Base-by-base conservation (phyloP, 2,329 filamentous ascomycete species). In the Colletotrichum sp. region DNA sequence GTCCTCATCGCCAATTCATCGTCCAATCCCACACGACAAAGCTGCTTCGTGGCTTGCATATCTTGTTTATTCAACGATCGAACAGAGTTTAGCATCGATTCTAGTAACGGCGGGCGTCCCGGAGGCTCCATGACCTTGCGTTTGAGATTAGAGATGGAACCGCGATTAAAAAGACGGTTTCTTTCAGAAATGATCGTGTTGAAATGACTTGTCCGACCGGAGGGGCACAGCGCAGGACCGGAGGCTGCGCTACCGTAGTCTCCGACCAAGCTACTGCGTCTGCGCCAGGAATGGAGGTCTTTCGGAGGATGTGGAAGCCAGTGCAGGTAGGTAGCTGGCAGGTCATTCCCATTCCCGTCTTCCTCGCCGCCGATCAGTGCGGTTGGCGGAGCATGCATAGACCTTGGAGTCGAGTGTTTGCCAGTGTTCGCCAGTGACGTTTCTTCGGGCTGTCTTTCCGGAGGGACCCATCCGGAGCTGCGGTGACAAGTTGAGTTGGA, bases 301-400 rank as follows among this genome's bases (percentile, higher is more conserved):
- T 72, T 57, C 32, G 55, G 39, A 60, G 57, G 18, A 55, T 18
- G 21, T 55, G 6, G 55, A 21, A 66, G 52, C 39, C 60, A 16
- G 39, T 18, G 39, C 18, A 44, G 39, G 30, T 30, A 52, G 39
- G 15, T 26, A 36, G 52, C 12, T 30, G 36, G 67, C 57, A 26
- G 57, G 28, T 57, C 30, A 39, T 26, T 60, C 30, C 24, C 68
- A 30, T 32, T 32, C 52, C 57, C 24, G 60, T 24, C n/a, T 32
- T 24, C 39, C 10, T 72, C 12, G 26, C 55, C 21, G 44, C 28
- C 34, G 70, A 68, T 74, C 49, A 63, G 44, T 65, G 32, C 70
- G 24, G 64, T 65, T 28, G 49, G 57, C 9, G 26, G 64, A 59
- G 69, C 73, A 76, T 76, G 69, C 73, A 72, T 72, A 24, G 69